Base-by-base conservation (phyloP, 768 basidiomycete species). In the Auricularia sp. region DNA sequence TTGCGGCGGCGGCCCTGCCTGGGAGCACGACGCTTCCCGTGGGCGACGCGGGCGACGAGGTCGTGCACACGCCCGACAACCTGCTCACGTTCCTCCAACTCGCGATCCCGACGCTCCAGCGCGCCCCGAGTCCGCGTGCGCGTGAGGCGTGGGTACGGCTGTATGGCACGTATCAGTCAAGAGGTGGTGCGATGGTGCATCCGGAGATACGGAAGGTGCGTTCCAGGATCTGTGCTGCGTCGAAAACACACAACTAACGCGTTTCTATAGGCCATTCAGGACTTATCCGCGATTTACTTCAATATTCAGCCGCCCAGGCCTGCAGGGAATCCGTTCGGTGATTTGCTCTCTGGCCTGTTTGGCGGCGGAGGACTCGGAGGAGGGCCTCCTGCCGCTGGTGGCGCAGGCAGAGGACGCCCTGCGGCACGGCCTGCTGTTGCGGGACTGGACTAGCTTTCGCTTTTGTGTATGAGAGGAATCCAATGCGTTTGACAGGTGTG, bases 61-160 rank as follows among this genome's bases (percentile, higher is more conserved):
- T 97, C 3, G 73, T 83, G 14, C 78, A 93, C 64, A 94, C 92
- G 3, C 8, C 24, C 34, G 90, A 95, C 67, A 76, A 83, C 0
- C 78, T 86, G 5, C 78, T 97, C 66, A 99, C 97, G 72, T 98
- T 96, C 74, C 80, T 89, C 2, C 97, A 99, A 71, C 83, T 98
- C 63, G 92, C 90, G 0, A 84, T 98, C 11, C 73, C 89, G 63
- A 89, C 88, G n/a, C 92, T 91, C 68, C 96, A 98, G 72, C 84
- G 92, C 29, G 74, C 74, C 21, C 70, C 72, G 21, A 69, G 70
- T n/a, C 63, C 65, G 54, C 73, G 71, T 13, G 88, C 87, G 3
- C 82, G 88, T 62, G 91, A 89, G 75, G 87, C 82, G 65, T 98
- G 94, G 94, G 79, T 94, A 56, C 81, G 89, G 35, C 79, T 97